Base-by-base conservation (phyloP, 106 monocot genomes). In the Iris macrosiphon region DNA sequence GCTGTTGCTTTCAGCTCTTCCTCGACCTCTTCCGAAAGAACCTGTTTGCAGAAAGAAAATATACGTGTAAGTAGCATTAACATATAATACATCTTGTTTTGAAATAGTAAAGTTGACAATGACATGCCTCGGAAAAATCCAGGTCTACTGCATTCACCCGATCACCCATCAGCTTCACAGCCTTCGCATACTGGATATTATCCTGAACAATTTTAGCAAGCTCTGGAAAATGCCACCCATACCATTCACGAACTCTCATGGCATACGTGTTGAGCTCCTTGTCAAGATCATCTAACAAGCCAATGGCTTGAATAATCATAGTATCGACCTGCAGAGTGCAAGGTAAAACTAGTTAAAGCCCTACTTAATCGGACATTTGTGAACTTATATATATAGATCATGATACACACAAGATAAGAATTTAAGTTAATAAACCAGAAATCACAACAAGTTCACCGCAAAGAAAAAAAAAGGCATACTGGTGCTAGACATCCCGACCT, bases 201-300 rank as follows among this genome's bases (percentile, higher is more conserved):
- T 94, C 94, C 22, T 67, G 68, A 14, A 94, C 65, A 51, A 94
- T 89, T 49, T 88, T 94, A 32, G 88, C 70, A 58, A 94, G 88
- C 53, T 94, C 94, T 12, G 94, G 94, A 68, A 94, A 94, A 64
- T 94, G 94, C 94, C 94, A 94, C 0, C 94, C 94, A 70, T 94
- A 88, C 94, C 94, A 94, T 53, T 94, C 94, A 34, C 94, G 94
- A 49, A 94, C 85, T 63, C 94, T 89, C 94, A 94, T 94, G 2
- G 94, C 94, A 37, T 89, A 94, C 8, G 84, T 89, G 57, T 94
- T 94, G n/a, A 94, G 73, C 52, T 94, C 88, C 41, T 89, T 94
- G 58, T 94, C 94, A 61, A 94, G 81, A 68, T 94, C 94, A 76
- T 94, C 88, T 49, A 94, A 69, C 34, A 94, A 75, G 12, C 94